Percentiles rank a stretch among this genome's conserved stretches.
Conservation (phyloP, 306 rosid genomes). For the Fragaria ananassa region DNA sequence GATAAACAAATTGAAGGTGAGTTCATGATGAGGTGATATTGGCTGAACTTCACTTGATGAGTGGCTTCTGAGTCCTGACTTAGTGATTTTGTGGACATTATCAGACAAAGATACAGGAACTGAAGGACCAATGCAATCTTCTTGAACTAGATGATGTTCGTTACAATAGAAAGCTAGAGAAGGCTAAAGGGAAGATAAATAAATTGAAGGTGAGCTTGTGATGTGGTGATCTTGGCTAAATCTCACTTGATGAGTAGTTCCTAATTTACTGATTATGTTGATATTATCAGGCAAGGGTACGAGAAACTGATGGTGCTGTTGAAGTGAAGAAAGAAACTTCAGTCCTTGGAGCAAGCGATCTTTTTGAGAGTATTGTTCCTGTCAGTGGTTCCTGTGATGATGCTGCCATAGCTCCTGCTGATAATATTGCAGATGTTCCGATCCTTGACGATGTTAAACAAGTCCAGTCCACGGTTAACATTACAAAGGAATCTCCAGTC, state of each 20-base stretch:
- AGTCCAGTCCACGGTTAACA: slow-evolving; percentile 52
- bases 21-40: slow-evolving; percentile 13
- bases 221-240: slow-evolving; percentile 13
- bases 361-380: slow-evolving; percentile 29
- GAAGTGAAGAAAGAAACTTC: slow-evolving; percentile 41
- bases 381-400: slow-evolving; percentile 28
- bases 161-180: slow-evolving; percentile 23
- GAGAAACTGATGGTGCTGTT: slow-evolving; percentile 58
- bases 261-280: slow-evolving; percentile 21
- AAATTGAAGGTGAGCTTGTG: slow-evolving; percentile 60
- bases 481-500: slow-evolving; percentile 48
- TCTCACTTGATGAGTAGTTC: slow-evolving; percentile 19
- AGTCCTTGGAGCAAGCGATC: slow-evolving; percentile 25
- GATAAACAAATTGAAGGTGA: slow-evolving; percentile 62
- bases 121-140: slow-evolving; percentile 19
- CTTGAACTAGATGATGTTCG: neutral
- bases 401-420: slow-evolving; percentile 29
- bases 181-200: slow-evolving; percentile 67
- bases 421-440: slow-evolving; percentile 44
- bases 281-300: slow-evolving; percentile 55
- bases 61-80: slow-evolving; percentile 8
- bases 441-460: slow-evolving; percentile 34
- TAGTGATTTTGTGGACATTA: slow-evolving; percentile 25
- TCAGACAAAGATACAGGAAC: slow-evolving; percentile 66
- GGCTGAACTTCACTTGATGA: slow-evolving; percentile 20